phyloP scores from a whole-genome alignment of 2,329 filamentous ascomycete species.

The Arthrobotrys megalospora region DNA sequence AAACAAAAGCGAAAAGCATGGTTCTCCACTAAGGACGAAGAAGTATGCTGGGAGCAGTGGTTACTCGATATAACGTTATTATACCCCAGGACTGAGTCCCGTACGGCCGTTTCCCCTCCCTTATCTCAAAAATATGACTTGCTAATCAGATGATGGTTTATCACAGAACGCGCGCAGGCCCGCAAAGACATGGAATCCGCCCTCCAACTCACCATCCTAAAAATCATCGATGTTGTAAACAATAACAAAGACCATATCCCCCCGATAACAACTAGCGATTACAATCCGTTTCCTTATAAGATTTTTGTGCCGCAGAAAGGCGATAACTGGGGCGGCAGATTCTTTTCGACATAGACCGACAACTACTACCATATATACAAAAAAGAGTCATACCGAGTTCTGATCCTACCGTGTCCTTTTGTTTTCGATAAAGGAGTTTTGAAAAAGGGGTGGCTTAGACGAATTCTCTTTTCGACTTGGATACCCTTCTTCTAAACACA shows the following conservation, averaged over 20 bases:
- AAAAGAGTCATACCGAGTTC: constrained; percentile 16
- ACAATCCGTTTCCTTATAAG: constrained; percentile 95
- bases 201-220: constrained; percentile 86
- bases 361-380: neutral
- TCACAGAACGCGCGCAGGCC: constrained; percentile 85
- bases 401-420: neutral
- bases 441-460: constrained; percentile 3
- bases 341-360: constrained; percentile 41
- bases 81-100: constrained; percentile 87
- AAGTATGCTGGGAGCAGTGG: constrained; percentile 98
- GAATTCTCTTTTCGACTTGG: constrained; percentile 19
- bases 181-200: constrained; percentile 92
- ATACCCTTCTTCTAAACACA: constrained; percentile 24
- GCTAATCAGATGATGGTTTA: neutral
- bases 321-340: constrained; percentile 77
- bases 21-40: constrained; percentile 85
- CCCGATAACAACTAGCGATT: constrained; percentile 90
- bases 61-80: constrained; percentile 93
- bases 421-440: too few relatives aligned
- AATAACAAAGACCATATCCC: constrained; percentile 95
- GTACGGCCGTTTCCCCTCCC: constrained; percentile 71
- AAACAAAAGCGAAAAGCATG: constrained; percentile 85
- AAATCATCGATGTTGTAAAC: constrained; percentile 90
- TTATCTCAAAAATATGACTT: neutral
- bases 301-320: constrained; percentile 89